Percentiles rank a stretch among this genome's conserved stretches.
Evolutionary conservation across 2,329 filamentous ascomycete species (phyloP).

Genomic region (Aspergillus vadensis): DNA sequence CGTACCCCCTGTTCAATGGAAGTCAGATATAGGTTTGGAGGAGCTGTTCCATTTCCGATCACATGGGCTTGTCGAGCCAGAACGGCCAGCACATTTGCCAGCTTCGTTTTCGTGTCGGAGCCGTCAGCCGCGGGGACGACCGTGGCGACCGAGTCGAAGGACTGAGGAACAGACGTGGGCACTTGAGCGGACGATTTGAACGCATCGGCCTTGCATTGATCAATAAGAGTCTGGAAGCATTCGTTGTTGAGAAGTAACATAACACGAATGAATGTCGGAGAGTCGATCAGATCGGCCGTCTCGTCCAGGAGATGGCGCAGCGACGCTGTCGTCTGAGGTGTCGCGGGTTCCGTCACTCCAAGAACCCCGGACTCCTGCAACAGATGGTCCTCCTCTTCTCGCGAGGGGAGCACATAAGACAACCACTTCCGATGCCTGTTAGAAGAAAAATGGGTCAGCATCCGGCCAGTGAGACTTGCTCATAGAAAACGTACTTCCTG

Average conservation of each 20-base stretch:
- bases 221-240: slow-evolving; percentile 80
- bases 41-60: slow-evolving; percentile 70
- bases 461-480: neutral
- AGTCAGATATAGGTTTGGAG: slow-evolving; percentile 49
- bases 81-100: slow-evolving; percentile 87
- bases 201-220: slow-evolving; percentile 75
- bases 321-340: slow-evolving; percentile 46
- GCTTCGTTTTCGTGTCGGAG: slow-evolving; percentile 62
- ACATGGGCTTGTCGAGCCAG: slow-evolving; percentile 87
- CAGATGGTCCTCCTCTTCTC: slow-evolving; percentile 77
- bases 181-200: slow-evolving; percentile 60
- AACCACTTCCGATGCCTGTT: slow-evolving; percentile 70
- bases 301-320: slow-evolving; percentile 89
- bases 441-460: slow-evolving; percentile 12
- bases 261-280: slow-evolving; percentile 84
- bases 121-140: slow-evolving; percentile 36
- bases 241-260: slow-evolving; percentile 83
- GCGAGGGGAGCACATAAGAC: slow-evolving; percentile 76
- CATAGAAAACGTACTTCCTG: slow-evolving; percentile 49
- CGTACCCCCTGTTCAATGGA: slow-evolving; percentile 49
- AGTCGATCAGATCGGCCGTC: slow-evolving; percentile 93
- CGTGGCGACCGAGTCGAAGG: slow-evolving; percentile 46
- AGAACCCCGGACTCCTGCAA: slow-evolving; percentile 81
- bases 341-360: slow-evolving; percentile 41
- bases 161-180: slow-evolving; percentile 48